phyloP scores from a whole-genome alignment of 306 rosid genomes.

The Corylus avellana region DNA sequence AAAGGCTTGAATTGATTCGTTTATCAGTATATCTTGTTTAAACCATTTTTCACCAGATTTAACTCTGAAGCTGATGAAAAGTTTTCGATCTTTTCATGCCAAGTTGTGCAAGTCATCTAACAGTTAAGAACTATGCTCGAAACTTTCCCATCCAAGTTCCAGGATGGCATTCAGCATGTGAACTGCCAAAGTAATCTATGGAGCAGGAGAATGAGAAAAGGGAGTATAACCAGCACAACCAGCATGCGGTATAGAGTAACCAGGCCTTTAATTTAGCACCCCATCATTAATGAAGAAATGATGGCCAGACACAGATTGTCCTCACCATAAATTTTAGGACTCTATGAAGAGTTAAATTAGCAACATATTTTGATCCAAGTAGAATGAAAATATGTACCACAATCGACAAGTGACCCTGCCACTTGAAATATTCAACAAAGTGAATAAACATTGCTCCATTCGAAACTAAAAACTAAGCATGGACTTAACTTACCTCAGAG shows the following conservation, averaged over 20 bases:
- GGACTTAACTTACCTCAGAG: slow-evolving; percentile 33
- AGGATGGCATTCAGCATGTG: too few species aligned
- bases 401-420: not conserved
- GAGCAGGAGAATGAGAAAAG: not conserved
- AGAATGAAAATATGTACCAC: not conserved
- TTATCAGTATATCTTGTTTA: not conserved
- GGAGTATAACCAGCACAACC: not conserved
- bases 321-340: not conserved
- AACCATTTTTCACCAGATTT: not conserved
- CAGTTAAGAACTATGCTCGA: not conserved
- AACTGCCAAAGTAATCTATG: not conserved
- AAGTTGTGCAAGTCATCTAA: not conserved
- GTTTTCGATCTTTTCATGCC: not conserved
- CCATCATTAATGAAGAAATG: not conserved
- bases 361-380: not conserved
- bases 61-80: too few species aligned
- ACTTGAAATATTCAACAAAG: slow-evolving; percentile 13
- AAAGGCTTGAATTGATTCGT: not conserved
- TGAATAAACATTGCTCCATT: not conserved
- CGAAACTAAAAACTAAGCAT: not conserved
- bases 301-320: not conserved
- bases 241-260: not conserved
- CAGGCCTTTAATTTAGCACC: not conserved
- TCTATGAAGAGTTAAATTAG: not conserved
- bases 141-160: too few species aligned